Evolutionary conservation across 306 rosid species (phyloP).

Genomic region (Ochetophila trinervis): DNA sequence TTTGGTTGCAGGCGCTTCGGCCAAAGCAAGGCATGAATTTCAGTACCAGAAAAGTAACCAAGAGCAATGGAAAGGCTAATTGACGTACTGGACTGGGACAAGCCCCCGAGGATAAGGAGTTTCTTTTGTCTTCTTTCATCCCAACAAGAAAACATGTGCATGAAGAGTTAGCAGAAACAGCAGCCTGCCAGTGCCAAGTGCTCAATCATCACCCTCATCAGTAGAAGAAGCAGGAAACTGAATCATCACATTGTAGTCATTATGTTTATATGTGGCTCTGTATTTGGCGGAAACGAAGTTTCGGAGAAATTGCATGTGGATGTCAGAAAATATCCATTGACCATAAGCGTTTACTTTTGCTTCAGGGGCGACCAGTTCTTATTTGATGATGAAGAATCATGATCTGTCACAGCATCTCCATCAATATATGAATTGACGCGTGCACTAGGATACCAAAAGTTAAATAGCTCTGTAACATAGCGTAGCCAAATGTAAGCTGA

Average conservation of each 20-base stretch:
- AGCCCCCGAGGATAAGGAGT: too few species aligned
- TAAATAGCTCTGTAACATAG: too few species aligned
- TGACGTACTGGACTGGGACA: constrained; percentile 1
- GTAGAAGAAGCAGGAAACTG: background rate
- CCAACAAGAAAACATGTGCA: constrained; percentile 1
- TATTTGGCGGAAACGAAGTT: background rate
- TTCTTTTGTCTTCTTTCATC: constrained; percentile 25
- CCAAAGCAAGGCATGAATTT: constrained; percentile 14
- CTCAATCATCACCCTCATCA: constrained; percentile 5
- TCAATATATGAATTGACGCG: constrained; percentile 14
- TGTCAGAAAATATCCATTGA: constrained; percentile 17
- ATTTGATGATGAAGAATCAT: background rate
- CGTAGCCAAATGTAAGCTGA: too few species aligned
- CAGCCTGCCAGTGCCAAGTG: background rate
- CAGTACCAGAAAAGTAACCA: constrained; percentile 12
- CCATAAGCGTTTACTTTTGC: constrained; percentile 35
- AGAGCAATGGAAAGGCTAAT: background rate
- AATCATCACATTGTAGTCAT: background rate
- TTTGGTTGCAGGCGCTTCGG: constrained; percentile 40
- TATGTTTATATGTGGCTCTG: background rate
- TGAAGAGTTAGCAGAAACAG: background rate
- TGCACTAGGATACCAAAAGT: constrained; percentile 12
- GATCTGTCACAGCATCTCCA: background rate
- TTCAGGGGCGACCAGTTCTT: constrained; percentile 28
- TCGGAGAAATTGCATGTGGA: background rate